Evolutionary conservation across 1,139 yeast species (phyloP), one percentile per base, ranked within the genome.

Genomic region (Nakaseomyces kungkrabaensis): DNA sequence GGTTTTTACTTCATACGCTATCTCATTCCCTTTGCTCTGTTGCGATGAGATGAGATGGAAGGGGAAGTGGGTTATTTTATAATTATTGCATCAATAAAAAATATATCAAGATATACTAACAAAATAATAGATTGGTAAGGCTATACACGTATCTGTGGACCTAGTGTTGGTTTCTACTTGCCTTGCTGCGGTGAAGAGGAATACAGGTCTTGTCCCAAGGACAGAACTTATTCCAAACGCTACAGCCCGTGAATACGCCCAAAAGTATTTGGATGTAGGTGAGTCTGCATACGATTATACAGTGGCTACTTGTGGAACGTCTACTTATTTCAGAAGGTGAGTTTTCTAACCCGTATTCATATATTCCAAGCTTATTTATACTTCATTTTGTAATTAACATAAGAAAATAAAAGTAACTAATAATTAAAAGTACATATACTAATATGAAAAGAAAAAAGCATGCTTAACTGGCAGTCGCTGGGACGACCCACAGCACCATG

Each of bases 161-260:
- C 74, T 89, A 45, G 80, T 83, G 1, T 73, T 92, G 43, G 74
- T 88, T 4, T 85, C 96, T 1, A 84, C 96, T 0, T 78, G 89
- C 49, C 72, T 92, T 50, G 96, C 97, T 0, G 97, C 97, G 1
- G 81, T 92, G 48, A 87, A 84, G 68, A 79, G 96, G 65, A 82
- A 82, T 59, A 84, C 97, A 3, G 97, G 97, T 0, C 72, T 90
- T 43, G 77, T 88, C 1, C 73, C 75, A 36, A 74, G 74, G 54
- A 50, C 71, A 9, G 69, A 70, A 10, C 45, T 61, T 1, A 55
- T 73, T 4, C 68, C 68, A 13, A 71, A 73, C 50, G 66, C 78
- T 47, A 84, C 82, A 38, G 70, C 83, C 10, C 76, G 76, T 60
- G 73, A 76, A 43, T 82, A 84, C 60, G 71, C 82, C 17, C 71